Evolutionary conservation across 169 alveolate genomes (phyloP).

Genomic region (Prorocentrum cordatum): DNA sequence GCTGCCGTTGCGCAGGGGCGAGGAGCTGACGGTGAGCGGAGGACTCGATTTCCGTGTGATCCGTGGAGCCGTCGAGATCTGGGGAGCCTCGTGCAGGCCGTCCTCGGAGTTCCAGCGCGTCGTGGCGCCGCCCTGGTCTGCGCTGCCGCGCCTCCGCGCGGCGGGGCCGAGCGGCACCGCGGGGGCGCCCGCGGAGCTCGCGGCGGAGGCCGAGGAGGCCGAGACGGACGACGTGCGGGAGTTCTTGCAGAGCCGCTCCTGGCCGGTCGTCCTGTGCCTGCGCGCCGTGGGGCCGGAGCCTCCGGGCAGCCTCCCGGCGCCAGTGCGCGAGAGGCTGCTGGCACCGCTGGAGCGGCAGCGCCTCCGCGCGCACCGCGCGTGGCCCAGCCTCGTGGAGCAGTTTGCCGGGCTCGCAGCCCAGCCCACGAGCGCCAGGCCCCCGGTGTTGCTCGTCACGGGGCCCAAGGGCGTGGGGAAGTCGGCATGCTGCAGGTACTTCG

Average conservation of each 20-base stretch:
- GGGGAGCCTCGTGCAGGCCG: conserved; percentile 2
- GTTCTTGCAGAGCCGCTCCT: neutral
- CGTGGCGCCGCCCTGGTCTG: conserved; percentile 35
- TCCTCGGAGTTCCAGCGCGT: neutral
- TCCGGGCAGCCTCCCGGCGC: neutral
- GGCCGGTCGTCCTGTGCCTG: conserved; percentile 46
- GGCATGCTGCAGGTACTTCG: conserved; percentile 31
- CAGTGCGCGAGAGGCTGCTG: neutral
- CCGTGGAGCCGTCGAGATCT: conserved; percentile 27
- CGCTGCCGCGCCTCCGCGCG: conserved; percentile 5
- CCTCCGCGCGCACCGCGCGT: conserved; percentile 32
- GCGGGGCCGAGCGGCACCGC: no score
- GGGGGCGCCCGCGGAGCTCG: neutral
- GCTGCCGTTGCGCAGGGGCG: conserved; percentile 27
- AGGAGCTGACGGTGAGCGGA: conserved; percentile 12
- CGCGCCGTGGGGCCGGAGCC: neutral
- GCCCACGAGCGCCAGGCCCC: neutral
- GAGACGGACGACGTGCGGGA: neutral
- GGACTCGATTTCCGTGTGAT: conserved; percentile 7
- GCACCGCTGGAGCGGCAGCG: conserved; percentile 1
- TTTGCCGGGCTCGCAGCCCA: neutral
- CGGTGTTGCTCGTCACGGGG: conserved; percentile 36
- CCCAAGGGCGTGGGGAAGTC: conserved; percentile 53
- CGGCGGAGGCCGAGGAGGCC: neutral
- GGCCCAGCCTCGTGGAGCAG: conserved; percentile 42